Evolutionary conservation across 306 rosid species (phyloP).

Genomic region (Inga laurina): DNA sequence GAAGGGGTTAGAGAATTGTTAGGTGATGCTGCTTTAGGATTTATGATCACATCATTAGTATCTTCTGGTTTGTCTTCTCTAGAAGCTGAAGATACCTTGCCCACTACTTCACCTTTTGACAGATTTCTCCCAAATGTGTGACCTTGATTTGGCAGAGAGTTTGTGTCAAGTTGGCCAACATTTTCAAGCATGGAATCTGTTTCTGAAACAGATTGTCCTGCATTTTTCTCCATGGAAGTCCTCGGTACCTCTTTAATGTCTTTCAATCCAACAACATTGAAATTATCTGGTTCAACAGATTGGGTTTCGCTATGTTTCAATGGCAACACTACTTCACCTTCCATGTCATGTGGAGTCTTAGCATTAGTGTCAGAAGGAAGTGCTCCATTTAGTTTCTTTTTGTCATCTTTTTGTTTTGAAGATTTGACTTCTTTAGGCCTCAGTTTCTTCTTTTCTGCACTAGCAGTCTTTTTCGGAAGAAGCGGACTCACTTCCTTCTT

Average conservation of each 20-base stretch:
- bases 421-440: slow-evolving; percentile 57
- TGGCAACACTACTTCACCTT: slow-evolving; percentile 44
- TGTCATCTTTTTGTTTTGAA: slow-evolving; percentile 39
- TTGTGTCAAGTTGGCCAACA: slow-evolving; percentile 19
- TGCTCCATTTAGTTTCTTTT: slow-evolving; percentile 39
- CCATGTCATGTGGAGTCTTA: slow-evolving; percentile 40
- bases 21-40: slow-evolving; percentile 46
- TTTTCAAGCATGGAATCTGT: slow-evolving; percentile 32
- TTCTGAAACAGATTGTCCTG: slow-evolving; percentile 30
- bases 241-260: slow-evolving; percentile 43
- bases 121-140: slow-evolving; percentile 20
- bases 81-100: slow-evolving; percentile 46
- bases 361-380: slow-evolving; percentile 43
- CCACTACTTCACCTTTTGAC: slow-evolving; percentile 32
- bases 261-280: slow-evolving; percentile 37
- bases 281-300: slow-evolving; percentile 40
- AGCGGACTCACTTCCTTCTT: slow-evolving; percentile 54
- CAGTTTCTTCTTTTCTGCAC: slow-evolving; percentile 57
- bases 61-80: slow-evolving; percentile 49
- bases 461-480: slow-evolving; percentile 33
- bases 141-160: slow-evolving; percentile 41
- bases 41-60: slow-evolving; percentile 38
- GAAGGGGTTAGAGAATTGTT: slow-evolving; percentile 29
- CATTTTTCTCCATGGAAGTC: slow-evolving; percentile 43
- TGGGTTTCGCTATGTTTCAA: slow-evolving; percentile 29